These are phyloP conservation scores for Kalmusia sp. DNA, from an alignment of 2,329 filamentous ascomycete genomes.

Conservation along the genomic window DNA sequence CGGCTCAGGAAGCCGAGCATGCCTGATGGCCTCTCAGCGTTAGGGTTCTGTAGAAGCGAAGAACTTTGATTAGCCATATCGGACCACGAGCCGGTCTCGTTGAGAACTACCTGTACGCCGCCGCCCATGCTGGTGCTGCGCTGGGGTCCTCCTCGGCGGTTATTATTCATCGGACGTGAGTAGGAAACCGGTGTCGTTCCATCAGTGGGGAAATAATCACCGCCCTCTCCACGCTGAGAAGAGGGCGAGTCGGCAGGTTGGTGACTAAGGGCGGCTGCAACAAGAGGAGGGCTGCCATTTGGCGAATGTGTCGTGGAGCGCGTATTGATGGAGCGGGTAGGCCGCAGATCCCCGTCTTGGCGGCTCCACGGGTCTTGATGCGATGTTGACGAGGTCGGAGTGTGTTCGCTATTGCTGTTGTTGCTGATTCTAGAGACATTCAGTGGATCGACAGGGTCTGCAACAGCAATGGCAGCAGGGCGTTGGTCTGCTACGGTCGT, in stretches of 20 bases:
- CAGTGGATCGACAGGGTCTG: slow-evolving; percentile 36
- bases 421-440: slow-evolving; percentile 42
- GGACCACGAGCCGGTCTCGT: slow-evolving; percentile 89
- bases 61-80: slow-evolving; percentile 85
- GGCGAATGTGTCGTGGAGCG: slow-evolving; percentile 56
- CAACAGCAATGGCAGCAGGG: slow-evolving; percentile 43
- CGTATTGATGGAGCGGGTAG: slow-evolving; percentile 43
- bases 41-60: slow-evolving; percentile 62
- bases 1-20: slow-evolving; percentile 90
- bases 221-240: slow-evolving; percentile 42
- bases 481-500: slow-evolving; percentile 81
- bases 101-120: slow-evolving; percentile 88
- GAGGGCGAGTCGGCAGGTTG: slow-evolving; percentile 36
- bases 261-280: slow-evolving; percentile 32
- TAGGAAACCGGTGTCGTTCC: slow-evolving; percentile 41
- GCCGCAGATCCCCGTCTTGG: slow-evolving; percentile 47
- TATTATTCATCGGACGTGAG: slow-evolving; percentile 51
- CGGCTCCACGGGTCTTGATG: slow-evolving; percentile 43
- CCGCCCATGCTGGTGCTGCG: slow-evolving; percentile 79
- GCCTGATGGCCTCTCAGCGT: slow-evolving; percentile 66
- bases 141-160: slow-evolving; percentile 65
- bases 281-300: slow-evolving; percentile 56
- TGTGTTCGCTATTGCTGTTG: slow-evolving; percentile 40
- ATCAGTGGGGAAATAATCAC: slow-evolving; percentile 45
- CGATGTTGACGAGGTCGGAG: slow-evolving; percentile 37